phyloP scores from a whole-genome alignment of 1,139 yeast genomes.

The Taiozyma sp. region DNA sequence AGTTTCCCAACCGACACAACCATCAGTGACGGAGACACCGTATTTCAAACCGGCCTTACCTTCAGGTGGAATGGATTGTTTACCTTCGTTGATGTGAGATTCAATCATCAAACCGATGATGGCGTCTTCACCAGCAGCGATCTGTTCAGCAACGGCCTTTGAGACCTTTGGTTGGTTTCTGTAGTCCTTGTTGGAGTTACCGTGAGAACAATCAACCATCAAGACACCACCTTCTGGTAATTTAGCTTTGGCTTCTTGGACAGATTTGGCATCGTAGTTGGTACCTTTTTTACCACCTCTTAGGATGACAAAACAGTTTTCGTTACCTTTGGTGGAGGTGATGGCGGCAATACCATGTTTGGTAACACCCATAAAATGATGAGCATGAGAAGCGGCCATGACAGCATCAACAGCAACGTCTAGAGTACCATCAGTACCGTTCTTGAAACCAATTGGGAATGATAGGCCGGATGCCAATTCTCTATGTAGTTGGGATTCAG shows the following conservation, averaged over 20 bases:
- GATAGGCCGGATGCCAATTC: constrained; percentile 95
- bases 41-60: constrained; percentile 77
- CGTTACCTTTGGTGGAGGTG: constrained; percentile 91
- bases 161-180: constrained; percentile 91
- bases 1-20: constrained; percentile 90
- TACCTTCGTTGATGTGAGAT: constrained; percentile 88
- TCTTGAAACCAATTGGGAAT: constrained; percentile 98
- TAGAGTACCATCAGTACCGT: constrained; percentile 95
- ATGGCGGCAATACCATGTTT: constrained; percentile 96
- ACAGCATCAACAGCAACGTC: constrained; percentile 95
- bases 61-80: constrained; percentile 75
- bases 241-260: constrained; percentile 68
- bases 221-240: constrained; percentile 47
- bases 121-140: constrained; percentile 70
- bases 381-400: constrained; percentile 86
- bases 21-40: constrained; percentile 97
- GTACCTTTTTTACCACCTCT: constrained; percentile 96
- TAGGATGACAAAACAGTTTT: constrained; percentile 81
- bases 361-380: constrained; percentile 96
- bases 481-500: constrained; percentile 96
- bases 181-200: constrained; percentile 92
- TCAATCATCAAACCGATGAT: constrained; percentile 96
- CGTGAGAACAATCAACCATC: constrained; percentile 98
- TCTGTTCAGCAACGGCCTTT: constrained; percentile 73
- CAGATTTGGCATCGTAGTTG: constrained; percentile 79